Conservation (phyloP, 441 rosid genomes). For the Croton laevigatus region DNA sequence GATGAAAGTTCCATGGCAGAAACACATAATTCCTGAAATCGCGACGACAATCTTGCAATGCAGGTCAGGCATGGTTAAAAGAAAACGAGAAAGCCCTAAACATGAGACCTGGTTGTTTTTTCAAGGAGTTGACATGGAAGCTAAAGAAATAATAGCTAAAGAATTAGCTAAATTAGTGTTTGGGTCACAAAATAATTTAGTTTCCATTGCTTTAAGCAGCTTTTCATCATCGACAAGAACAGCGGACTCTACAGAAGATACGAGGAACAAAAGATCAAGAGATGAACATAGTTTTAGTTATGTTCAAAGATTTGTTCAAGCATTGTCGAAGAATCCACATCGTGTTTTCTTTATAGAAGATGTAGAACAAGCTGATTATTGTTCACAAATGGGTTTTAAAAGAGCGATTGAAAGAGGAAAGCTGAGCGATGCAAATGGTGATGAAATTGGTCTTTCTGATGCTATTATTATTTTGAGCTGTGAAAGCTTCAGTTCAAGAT, state of each 20-base stretch:
- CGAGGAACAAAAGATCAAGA: slow-evolving; percentile 44
- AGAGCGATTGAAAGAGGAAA: slow-evolving; percentile 58
- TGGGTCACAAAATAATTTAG: slow-evolving; percentile 43
- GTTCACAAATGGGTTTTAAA: slow-evolving; percentile 57
- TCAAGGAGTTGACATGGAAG: slow-evolving; percentile 46
- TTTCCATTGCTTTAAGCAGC: slow-evolving; percentile 46
- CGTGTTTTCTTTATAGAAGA: slow-evolving; percentile 67
- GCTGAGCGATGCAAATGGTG: slow-evolving; percentile 39
- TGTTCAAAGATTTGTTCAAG: slow-evolving; percentile 45
- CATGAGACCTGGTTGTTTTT: slow-evolving; percentile 64
- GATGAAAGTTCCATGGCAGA: slow-evolving; percentile 55
- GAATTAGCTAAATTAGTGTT: slow-evolving; percentile 55
- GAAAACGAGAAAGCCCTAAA: slow-evolving; percentile 34
- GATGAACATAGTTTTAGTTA: slow-evolving; percentile 34
- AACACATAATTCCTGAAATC: slow-evolving; percentile 42
- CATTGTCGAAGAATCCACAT: slow-evolving; percentile 55
- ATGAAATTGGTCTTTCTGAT: slow-evolving; percentile 45
- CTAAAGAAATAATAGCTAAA: slow-evolving; percentile 50
- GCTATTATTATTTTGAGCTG: slow-evolving; percentile 62
- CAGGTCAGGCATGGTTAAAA: slow-evolving; percentile 44
- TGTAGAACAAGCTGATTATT: slow-evolving; percentile 40
- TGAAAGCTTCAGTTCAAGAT: slow-evolving; percentile 61
- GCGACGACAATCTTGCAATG: slow-evolving; percentile 55
- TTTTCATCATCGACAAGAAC: slow-evolving; percentile 52
- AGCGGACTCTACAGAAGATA: slow-evolving; percentile 42